Conservation (phyloP, 208 protist genomes). For the Wallacemonas sp. region DNA sequence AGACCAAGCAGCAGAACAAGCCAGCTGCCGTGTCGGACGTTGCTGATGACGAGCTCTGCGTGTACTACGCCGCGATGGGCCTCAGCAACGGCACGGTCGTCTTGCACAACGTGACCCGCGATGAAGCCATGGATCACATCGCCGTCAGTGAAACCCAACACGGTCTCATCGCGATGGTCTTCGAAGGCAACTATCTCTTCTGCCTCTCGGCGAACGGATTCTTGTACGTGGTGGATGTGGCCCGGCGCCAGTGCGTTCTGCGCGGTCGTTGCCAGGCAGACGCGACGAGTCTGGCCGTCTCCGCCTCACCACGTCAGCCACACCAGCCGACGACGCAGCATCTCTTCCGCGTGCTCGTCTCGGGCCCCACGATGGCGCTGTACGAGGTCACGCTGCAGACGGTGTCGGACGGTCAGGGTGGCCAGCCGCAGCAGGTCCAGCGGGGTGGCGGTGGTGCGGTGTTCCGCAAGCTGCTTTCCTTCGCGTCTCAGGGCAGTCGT, state of each 20-base stretch:
- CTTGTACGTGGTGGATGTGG: conserved; percentile 48
- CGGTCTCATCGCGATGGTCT: conserved; percentile 44
- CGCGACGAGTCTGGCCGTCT: conserved; percentile 48
- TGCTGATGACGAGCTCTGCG: conserved; percentile 2
- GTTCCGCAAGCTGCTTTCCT: conserved; percentile 57
- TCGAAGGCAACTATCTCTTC: conserved; percentile 48
- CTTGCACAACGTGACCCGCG: conserved; percentile 61
- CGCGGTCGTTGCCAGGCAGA: conserved; percentile 41
- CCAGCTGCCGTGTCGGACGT: background rate
- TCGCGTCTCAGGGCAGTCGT: conserved; percentile 69
- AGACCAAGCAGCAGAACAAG: background rate
- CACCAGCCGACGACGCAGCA: too few species aligned
- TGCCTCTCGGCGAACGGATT: conserved; percentile 48
- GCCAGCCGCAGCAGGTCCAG: background rate
- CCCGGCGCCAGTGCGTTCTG: conserved; percentile 23
- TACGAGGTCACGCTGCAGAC: conserved; percentile 34
- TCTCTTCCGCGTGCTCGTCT: conserved; percentile 53
- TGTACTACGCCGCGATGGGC: conserved; percentile 59
- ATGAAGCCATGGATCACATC: conserved; percentile 48
- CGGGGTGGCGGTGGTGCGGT: too few species aligned
- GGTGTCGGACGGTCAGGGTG: conserved; percentile 7
- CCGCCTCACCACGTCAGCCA: too few species aligned
- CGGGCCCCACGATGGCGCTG: conserved; percentile 58
- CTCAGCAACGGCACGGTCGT: conserved; percentile 80
- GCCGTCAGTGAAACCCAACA: conserved; percentile 69